A percentile compares a stretch with the other conserved stretches of the same genome.
phyloP scores from a whole-genome alignment of 1,284 basidiomycete species.

The Butyriboletus regius region DNA sequence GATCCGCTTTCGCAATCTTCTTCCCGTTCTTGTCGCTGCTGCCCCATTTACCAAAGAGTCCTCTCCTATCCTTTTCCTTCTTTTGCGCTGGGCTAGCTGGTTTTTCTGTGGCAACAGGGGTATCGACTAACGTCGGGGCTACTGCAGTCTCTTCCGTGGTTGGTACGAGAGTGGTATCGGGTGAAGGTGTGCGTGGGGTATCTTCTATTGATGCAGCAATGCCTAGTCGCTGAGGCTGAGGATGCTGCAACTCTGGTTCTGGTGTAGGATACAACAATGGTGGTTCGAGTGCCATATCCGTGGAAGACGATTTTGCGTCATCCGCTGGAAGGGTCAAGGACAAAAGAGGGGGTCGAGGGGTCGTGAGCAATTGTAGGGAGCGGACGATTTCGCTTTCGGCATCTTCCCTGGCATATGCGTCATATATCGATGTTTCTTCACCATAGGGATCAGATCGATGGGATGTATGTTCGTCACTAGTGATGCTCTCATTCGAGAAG shows the following conservation, averaged over 20 bases:
- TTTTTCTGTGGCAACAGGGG: constrained; percentile 26
- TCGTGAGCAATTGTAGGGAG: constrained; percentile 23
- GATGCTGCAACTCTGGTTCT: constrained; percentile 53
- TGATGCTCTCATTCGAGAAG: constrained; percentile 43
- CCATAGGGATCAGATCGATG: constrained; percentile 61
- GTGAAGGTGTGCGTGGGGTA: constrained; percentile 44
- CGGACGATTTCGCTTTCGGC: constrained; percentile 44
- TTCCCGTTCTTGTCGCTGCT: constrained; percentile 52
- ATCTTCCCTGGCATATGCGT: constrained; percentile 64
- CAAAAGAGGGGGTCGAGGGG: constrained; percentile 25
- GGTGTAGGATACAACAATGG: constrained; percentile 12
- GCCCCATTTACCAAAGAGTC: constrained; percentile 68
- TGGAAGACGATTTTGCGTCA: constrained; percentile 30
- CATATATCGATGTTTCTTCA: constrained; percentile 74
- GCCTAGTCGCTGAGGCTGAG: constrained; percentile 40
- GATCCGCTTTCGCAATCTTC: constrained; percentile 46
- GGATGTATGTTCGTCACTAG: constrained; percentile 22
- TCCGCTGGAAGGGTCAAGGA: constrained; percentile 27
- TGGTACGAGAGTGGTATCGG: constrained; percentile 29
- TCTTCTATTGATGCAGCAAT: constrained; percentile 31
- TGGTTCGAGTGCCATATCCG: constrained; percentile 31
- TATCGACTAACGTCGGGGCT: constrained; percentile 20
- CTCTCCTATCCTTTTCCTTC: constrained; percentile 75
- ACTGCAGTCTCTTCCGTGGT: constrained; percentile 28
- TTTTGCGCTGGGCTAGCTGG: constrained; percentile 35